Evolutionary conservation across 192 early-diverging fungal species (phyloP).

Genomic region (Chytriomyces confervae): DNA sequence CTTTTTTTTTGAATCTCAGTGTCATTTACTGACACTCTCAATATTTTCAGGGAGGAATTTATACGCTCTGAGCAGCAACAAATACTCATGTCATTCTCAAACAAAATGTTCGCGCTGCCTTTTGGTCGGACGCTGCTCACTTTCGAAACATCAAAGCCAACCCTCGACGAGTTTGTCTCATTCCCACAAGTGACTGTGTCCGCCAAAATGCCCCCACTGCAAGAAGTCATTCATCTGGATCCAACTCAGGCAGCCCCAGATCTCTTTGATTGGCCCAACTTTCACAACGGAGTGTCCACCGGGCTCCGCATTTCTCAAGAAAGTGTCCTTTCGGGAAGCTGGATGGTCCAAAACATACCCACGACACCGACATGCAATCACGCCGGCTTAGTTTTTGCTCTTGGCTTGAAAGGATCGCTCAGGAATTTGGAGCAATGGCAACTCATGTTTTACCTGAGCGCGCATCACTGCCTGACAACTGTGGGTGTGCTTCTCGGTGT

Average conservation of each 20-base stretch:
- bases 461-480: slow-evolving; percentile 69
- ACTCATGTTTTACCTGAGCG: slow-evolving; percentile 68
- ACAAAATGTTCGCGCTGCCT: slow-evolving; percentile 69
- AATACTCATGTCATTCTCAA: slow-evolving; percentile 44
- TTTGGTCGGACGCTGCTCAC: slow-evolving; percentile 72
- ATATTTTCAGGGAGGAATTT: slow-evolving; percentile 41
- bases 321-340: slow-evolving; percentile 68
- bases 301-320: slow-evolving; percentile 71
- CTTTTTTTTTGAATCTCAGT: slow-evolving; percentile 36
- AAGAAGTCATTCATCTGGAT: slow-evolving; percentile 62
- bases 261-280: slow-evolving; percentile 77
- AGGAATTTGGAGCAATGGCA: slow-evolving; percentile 68
- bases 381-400: slow-evolving; percentile 78
- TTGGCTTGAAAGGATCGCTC: slow-evolving; percentile 82
- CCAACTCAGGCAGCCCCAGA: slow-evolving; percentile 40
- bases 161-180: slow-evolving; percentile 60
- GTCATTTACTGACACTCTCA: slow-evolving; percentile 16
- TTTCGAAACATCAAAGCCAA: slow-evolving; percentile 63
- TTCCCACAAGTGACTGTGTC: slow-evolving; percentile 63
- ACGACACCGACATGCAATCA: slow-evolving; percentile 61
- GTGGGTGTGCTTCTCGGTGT: slow-evolving; percentile 81
- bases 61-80: slow-evolving; percentile 54
- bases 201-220: slow-evolving; percentile 71
- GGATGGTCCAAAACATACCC: slow-evolving; percentile 80
- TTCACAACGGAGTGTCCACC: slow-evolving; percentile 86